Conservation (phyloP, 2,329 filamentous ascomycete genomes). For the Fusarium humuli region DNA sequence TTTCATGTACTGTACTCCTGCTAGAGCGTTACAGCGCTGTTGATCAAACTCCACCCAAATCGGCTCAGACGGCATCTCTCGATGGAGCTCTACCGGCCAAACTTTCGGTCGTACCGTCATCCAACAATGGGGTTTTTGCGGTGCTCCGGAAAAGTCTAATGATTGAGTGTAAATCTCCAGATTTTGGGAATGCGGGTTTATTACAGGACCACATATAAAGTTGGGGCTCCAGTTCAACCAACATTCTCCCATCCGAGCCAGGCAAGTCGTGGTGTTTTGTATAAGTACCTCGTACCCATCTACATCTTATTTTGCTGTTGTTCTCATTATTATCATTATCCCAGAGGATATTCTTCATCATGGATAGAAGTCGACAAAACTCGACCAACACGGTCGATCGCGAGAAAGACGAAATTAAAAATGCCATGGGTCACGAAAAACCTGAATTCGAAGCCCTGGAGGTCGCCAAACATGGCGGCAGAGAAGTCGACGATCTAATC, state of each 20-base stretch:
- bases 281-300: no score
- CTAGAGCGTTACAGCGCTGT: background rate
- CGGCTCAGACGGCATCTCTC: slow-evolving; percentile 36
- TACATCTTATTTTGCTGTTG: no score
- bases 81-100: slow-evolving; percentile 41
- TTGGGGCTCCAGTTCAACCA: slow-evolving; percentile 20
- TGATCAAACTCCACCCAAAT: slow-evolving; percentile 26
- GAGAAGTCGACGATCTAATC: slow-evolving; percentile 55
- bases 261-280: background rate
- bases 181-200: background rate
- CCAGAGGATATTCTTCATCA: slow-evolving; percentile 22
- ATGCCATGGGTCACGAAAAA: slow-evolving; percentile 44
- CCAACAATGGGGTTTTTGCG: slow-evolving; percentile 23
- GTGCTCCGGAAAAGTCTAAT: slow-evolving; percentile 39
- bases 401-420: slow-evolving; percentile 39
- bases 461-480: slow-evolving; percentile 50
- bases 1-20: background rate
- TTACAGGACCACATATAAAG: slow-evolving; percentile 26
- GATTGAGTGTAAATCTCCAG: slow-evolving; percentile 19
- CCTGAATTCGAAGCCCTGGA: slow-evolving; percentile 52
- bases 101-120: slow-evolving; percentile 44
- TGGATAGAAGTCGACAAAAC: slow-evolving; percentile 35
- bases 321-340: no score
- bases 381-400: slow-evolving; percentile 39
- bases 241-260: background rate